Base-by-base conservation (phyloP, 2,329 filamentous ascomycete species). In the Calonectria crousiana region DNA sequence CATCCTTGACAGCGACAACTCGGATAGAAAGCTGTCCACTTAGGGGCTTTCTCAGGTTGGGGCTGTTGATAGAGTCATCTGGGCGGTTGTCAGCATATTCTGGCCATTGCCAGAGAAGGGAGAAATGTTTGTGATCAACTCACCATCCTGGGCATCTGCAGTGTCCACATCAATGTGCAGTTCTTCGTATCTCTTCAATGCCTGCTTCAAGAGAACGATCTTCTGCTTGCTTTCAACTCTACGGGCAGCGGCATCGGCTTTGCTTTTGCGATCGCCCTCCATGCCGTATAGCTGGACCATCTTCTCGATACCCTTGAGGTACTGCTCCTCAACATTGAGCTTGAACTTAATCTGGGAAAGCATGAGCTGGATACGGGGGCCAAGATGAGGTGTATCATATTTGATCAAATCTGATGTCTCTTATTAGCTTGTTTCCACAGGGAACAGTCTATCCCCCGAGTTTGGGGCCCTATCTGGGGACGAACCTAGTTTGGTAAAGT, bases 311-410 rank as follows among this genome's bases (percentile, higher is more conserved):
- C 97, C 97, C 82, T 98, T 97, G 78, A 98, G 95, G 86, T 99
- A 99, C 86, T 99, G 97, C 84, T 98, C 98, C 85, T 99, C 97
- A 34, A 99, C 97, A 78, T 97, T 98, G 75, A 99, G 91, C 88
- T 99, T 99, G 89, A 99, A 99, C 85, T 98, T 95, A 77, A 99
- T 93, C 85, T 99, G 97, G 62, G 97, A 98, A 82, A 99, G 89
- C 97, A 99, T 99, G 82, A 98, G 94, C 87, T 99, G 97, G 82
- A 99, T 99, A 79, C 97, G 95, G 74, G 97, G 96, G 41, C 97
- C 97, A 76, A 99, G 93, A 84, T 98, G 95, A 23, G 95, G 94
- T 38, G 96, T 98, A 84, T 99, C 97, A 86, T 97, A 98, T 92
- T 98, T 98, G 88, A 99, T 98, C 76, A 99, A 89, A 86, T 99